These are phyloP conservation scores for Pyrenochaeta sp. DNA, from an alignment of 2,329 filamentous ascomycete genomes.

Conservation along the genomic window DNA sequence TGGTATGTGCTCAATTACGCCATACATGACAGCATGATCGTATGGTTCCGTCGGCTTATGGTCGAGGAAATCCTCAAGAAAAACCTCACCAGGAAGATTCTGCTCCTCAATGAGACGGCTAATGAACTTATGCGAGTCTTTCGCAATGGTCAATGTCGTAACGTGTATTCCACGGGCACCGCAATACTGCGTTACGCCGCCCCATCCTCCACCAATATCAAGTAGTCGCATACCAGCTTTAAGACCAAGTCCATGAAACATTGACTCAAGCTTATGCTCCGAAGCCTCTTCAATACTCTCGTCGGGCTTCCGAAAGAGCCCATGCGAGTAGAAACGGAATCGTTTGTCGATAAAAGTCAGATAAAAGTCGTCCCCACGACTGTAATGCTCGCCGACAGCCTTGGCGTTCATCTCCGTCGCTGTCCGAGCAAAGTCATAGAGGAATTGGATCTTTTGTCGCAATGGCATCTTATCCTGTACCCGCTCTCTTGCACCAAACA, in stretches of 20 bases:
- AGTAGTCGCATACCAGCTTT: conserved; percentile 13
- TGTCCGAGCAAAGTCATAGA: conserved; percentile 12
- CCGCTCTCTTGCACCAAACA: conserved; percentile 12
- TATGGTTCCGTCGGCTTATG: conserved; percentile 7
- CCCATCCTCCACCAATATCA: conserved; percentile 16
- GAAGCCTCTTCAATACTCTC: conserved; percentile 11
- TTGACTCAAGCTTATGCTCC: conserved; percentile 13
- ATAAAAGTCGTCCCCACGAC: conserved; percentile 11
- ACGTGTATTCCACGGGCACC: conserved; percentile 12
- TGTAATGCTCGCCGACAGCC: conserved; percentile 14
- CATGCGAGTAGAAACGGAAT: conserved; percentile 15
- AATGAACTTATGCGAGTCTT: conserved; percentile 10
- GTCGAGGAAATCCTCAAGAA: conserved; percentile 12
- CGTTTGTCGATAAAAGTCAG: conserved; percentile 13
- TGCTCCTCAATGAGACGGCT: conserved; percentile 8
- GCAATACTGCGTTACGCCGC: conserved; percentile 15
- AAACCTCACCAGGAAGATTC: conserved; percentile 7
- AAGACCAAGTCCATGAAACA: conserved; percentile 9
- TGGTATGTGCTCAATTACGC: conserved; percentile 14
- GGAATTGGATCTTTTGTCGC: conserved; percentile 13
- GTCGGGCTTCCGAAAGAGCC: conserved; percentile 7
- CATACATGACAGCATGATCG: conserved; percentile 15
- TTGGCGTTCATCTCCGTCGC: conserved; percentile 12
- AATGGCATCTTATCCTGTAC: conserved; percentile 10
- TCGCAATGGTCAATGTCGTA: conserved; percentile 9